Percentiles rank a stretch among this genome's conserved stretches.
phyloP scores from a whole-genome alignment of 768 basidiomycete genomes.

The Macrolepiota fuliginosa region DNA sequence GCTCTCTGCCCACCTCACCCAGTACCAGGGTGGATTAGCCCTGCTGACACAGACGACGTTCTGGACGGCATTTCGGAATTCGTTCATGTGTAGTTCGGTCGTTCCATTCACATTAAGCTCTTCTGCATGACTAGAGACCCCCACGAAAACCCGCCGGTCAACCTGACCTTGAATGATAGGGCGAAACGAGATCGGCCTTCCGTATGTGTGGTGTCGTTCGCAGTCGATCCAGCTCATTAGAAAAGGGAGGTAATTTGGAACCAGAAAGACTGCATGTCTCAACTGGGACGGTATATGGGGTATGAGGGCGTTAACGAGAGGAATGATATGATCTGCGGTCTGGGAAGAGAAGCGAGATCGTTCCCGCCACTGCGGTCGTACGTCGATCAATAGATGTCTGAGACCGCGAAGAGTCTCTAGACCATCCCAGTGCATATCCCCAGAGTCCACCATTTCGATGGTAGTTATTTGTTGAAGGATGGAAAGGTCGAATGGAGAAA shows the following conservation, averaged over 20 bases:
- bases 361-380: not conserved
- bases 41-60: not conserved
- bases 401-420: not conserved
- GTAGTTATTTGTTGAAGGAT: not conserved
- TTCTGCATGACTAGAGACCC: not conserved
- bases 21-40: slow-evolving; percentile 2
- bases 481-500: not conserved
- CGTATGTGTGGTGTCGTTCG: not conserved
- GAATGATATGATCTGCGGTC: not conserved
- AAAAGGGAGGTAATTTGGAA: slow-evolving; percentile 1
- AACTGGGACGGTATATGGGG: not conserved
- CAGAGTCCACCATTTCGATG: not conserved
- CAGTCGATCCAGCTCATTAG: slow-evolving; percentile 1
- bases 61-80: not conserved
- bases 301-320: not conserved
- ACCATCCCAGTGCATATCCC: not conserved
- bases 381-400: not conserved
- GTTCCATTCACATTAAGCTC: not conserved
- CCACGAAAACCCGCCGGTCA: not conserved
- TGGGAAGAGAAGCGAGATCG: not conserved
- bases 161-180: not conserved
- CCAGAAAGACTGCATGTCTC: slow-evolving; percentile 2
- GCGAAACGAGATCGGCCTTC: not conserved
- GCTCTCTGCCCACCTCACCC: not conserved
- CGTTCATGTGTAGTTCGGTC: not conserved